These are phyloP conservation scores for Thermomyces lanuginosus DNA, from an alignment of 2,329 filamentous ascomycete species.

Conservation along the genomic window DNA sequence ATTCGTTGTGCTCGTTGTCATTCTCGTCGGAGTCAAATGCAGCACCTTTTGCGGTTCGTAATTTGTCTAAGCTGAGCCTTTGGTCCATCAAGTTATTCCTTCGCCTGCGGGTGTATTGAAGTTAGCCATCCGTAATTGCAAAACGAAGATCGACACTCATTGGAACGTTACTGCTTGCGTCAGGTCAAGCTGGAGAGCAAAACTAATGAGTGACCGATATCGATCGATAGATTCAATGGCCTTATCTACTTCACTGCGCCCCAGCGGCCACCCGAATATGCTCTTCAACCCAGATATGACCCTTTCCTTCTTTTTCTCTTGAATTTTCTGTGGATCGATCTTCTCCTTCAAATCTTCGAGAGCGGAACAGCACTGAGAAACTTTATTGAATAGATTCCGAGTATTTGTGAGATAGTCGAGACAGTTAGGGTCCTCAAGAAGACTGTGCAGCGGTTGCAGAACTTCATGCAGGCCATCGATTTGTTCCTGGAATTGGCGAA, in stretches of 20 bases:
- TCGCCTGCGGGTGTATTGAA: no score
- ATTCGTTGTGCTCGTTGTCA: constrained; percentile 1
- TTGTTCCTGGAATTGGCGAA: constrained; percentile 7
- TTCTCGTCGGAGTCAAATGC: constrained; percentile 2
- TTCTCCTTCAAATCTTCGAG: constrained; percentile 6
- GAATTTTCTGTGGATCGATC: constrained; percentile 8
- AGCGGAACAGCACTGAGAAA: constrained; percentile 4
- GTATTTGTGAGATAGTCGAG: constrained; percentile 1
- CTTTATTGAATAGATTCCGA: not conserved
- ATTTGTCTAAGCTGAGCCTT: constrained; percentile 1
- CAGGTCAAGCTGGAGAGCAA: constrained; percentile 15
- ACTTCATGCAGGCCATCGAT: constrained; percentile 6
- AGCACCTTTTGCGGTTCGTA: constrained; percentile 1
- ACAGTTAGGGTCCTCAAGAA: constrained; percentile 6
- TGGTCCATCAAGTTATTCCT: no score
- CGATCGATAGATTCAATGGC: constrained; percentile 9
- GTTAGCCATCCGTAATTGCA: no score
- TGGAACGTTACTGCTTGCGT: constrained; percentile 11
- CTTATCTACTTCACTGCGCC: constrained; percentile 11
- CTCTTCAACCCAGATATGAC: constrained; percentile 10
- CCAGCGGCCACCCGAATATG: constrained; percentile 18
- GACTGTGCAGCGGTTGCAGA: constrained; percentile 7
- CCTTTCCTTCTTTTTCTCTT: constrained; percentile 4
- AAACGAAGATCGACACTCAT: constrained; percentile 8
- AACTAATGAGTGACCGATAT: constrained; percentile 12